These are phyloP conservation scores for Phytophthora pini DNA, from an alignment of 352 stramenopile genomes.

Conservation along the genomic window DNA sequence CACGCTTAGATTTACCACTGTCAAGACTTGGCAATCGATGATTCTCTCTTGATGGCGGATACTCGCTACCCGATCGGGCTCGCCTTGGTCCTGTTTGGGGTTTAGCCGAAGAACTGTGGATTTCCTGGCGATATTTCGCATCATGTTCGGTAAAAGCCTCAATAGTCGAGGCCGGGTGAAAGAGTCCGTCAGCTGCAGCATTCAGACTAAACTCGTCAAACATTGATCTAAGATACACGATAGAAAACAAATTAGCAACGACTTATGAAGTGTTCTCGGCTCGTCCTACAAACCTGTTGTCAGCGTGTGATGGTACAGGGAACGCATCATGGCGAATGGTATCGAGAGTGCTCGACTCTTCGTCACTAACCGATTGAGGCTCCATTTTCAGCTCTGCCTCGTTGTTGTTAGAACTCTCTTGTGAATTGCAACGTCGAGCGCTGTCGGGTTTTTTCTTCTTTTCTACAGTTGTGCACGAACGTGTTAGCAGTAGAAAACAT, in stretches of 20 bases:
- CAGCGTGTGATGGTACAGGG: conserved; percentile 6
- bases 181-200: conserved; percentile 73
- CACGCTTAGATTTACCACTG: conserved; percentile 38
- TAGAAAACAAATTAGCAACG: conserved; percentile 1
- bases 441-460: conserved; percentile 45
- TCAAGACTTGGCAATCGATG: conserved; percentile 39
- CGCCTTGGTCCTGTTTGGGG: conserved; percentile 7
- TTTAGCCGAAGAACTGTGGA: conserved; percentile 12
- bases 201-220: conserved; percentile 69
- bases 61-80: conserved; percentile 35
- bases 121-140: conserved; percentile 56
- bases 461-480: conserved; percentile 23
- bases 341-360: conserved; percentile 27
- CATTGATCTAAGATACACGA: conserved; percentile 37
- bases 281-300: conserved; percentile 12
- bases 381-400: conserved; percentile 5
- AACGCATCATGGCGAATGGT: conserved; percentile 23
- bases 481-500: conserved; percentile 4
- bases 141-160: conserved; percentile 83
- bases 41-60: conserved; percentile 43
- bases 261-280: neutral
- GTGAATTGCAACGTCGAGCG: conserved; percentile 22
- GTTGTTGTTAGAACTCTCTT: conserved; percentile 28
- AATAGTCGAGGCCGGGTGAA: conserved; percentile 78
- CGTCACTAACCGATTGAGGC: conserved; percentile 29